These are phyloP conservation scores for Rickenella mellea DNA, from an alignment of 768 basidiomycete genomes.

Conservation along the genomic window DNA sequence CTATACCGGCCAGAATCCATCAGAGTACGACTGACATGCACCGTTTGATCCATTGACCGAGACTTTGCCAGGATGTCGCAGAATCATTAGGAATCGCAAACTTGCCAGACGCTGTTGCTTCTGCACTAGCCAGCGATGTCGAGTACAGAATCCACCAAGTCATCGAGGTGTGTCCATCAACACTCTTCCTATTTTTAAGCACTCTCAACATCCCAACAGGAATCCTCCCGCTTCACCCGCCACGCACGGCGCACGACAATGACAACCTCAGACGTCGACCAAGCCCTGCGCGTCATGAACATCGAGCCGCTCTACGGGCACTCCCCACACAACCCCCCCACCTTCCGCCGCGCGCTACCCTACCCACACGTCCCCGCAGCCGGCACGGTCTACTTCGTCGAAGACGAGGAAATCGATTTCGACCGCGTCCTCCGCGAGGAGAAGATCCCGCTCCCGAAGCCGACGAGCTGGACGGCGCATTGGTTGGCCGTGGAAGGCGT, in stretches of 20 bases:
- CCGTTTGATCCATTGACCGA: constrained; percentile 6
- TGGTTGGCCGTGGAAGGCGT: constrained; percentile 99
- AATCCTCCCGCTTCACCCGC: constrained; percentile 94
- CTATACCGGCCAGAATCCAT: constrained; percentile 56
- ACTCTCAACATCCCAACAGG: constrained; percentile 33
- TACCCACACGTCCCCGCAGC: constrained; percentile 40
- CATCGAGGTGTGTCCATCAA: constrained; percentile 54
- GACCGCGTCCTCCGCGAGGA: constrained; percentile 83
- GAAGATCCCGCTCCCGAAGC: constrained; percentile 72
- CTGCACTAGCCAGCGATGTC: constrained; percentile 86
- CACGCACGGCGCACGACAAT: constrained; percentile 88
- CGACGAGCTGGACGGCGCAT: constrained; percentile 85
- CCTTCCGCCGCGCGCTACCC: constrained; percentile 51
- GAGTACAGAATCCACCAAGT: constrained; percentile 96
- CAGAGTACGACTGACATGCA: constrained; percentile 32
- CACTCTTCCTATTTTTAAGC: constrained; percentile 3
- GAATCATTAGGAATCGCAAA: constrained; percentile 74
- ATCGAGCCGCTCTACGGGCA: constrained; percentile 94
- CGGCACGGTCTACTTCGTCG: constrained; percentile 82
- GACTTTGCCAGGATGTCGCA: constrained; percentile 66
- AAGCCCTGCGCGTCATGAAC: constrained; percentile 87
- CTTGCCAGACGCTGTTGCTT: constrained; percentile 71
- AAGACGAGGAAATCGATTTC: constrained; percentile 97
- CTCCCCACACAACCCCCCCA: constrained; percentile 51
- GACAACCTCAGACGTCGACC: constrained; percentile 85